Evolutionary conservation across 2,329 filamentous ascomycete species (phyloP).

Genomic region (Diaporthe citriasiana): DNA sequence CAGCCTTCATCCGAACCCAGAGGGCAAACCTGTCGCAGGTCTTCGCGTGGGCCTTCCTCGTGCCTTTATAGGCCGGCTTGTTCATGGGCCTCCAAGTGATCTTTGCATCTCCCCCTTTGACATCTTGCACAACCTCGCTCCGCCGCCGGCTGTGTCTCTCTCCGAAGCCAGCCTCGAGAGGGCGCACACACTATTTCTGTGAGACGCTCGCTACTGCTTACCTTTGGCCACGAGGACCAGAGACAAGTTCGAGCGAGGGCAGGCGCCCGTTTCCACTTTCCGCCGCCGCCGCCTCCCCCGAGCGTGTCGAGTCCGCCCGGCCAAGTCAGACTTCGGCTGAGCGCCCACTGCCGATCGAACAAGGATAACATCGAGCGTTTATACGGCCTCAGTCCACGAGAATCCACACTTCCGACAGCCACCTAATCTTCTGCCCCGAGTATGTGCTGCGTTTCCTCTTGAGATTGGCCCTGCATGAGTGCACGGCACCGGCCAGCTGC

Average conservation of each 20-base stretch:
- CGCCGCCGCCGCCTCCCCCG: background rate
- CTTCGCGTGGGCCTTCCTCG: background rate
- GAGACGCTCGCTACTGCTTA: conserved; percentile 37
- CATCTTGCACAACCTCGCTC: conserved; percentile 27
- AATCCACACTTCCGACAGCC: conserved; percentile 33
- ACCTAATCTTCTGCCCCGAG: conserved; percentile 34
- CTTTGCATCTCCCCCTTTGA: conserved; percentile 24
- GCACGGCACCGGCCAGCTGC: conserved; percentile 32
- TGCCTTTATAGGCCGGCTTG: conserved; percentile 26
- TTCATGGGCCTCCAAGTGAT: conserved; percentile 22
- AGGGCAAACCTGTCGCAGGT: background rate
- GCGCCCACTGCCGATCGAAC: conserved; percentile 30
- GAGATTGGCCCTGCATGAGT: conserved; percentile 25
- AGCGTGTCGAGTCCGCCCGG: background rate
- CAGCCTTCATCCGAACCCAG: too few species aligned
- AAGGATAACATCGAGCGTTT: conserved; percentile 39
- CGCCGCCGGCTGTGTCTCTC: conserved; percentile 18
- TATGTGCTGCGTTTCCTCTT: conserved; percentile 24
- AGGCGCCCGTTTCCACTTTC: conserved; percentile 27
- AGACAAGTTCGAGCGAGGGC: conserved; percentile 36
- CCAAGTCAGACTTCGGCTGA: conserved; percentile 3
- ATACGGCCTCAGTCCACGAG: conserved; percentile 39
- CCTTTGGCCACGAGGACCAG: conserved; percentile 38
- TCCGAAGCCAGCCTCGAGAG: conserved; percentile 39
- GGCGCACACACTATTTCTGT: conserved; percentile 34